Conservation (phyloP, 139 green algal species). For the Coccomyxa sp. region DNA sequence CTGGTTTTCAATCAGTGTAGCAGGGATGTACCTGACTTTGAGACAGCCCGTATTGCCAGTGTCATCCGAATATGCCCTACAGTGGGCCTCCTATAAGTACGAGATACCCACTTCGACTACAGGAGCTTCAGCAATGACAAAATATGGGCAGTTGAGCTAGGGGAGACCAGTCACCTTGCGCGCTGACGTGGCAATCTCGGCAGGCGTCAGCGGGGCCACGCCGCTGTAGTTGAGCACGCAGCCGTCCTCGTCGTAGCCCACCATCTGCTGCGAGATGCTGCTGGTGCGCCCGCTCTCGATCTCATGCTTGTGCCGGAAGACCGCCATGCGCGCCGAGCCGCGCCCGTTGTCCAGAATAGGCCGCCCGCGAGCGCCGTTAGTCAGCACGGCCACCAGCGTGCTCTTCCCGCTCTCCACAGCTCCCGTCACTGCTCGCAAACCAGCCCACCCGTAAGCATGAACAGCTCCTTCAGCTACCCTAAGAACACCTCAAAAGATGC, state of each 20-base stretch:
- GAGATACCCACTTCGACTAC: too few species aligned
- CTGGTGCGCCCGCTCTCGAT: conserved; percentile 70
- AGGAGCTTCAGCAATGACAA: too few species aligned
- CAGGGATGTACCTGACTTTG: too few species aligned
- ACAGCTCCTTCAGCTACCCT: too few species aligned
- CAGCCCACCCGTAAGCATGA: too few species aligned
- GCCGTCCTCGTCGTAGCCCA: conserved; percentile 66
- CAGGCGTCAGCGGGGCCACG: conserved; percentile 35
- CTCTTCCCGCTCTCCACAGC: conserved; percentile 74
- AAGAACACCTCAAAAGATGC: too few species aligned
- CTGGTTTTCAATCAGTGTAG: too few species aligned
- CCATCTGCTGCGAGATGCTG: conserved; percentile 55
- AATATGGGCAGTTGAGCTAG: too few species aligned
- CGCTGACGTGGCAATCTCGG: conserved; percentile 44
- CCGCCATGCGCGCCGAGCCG: conserved; percentile 65
- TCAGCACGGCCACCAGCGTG: conserved; percentile 77
- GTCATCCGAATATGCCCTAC: too few species aligned
- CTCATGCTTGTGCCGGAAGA: conserved; percentile 85
- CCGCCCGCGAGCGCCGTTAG: conserved; percentile 52
- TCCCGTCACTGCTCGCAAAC: conserved; percentile 58
- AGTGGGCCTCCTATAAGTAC: too few species aligned
- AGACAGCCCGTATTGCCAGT: too few species aligned
- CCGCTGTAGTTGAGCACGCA: conserved; percentile 63
- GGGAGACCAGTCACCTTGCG: conserved; percentile 18
- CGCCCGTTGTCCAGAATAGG: conserved; percentile 75